Evolutionary conservation across 169 alveolate species (phyloP).

Genomic region (Plasmodium knowlesi): DNA sequence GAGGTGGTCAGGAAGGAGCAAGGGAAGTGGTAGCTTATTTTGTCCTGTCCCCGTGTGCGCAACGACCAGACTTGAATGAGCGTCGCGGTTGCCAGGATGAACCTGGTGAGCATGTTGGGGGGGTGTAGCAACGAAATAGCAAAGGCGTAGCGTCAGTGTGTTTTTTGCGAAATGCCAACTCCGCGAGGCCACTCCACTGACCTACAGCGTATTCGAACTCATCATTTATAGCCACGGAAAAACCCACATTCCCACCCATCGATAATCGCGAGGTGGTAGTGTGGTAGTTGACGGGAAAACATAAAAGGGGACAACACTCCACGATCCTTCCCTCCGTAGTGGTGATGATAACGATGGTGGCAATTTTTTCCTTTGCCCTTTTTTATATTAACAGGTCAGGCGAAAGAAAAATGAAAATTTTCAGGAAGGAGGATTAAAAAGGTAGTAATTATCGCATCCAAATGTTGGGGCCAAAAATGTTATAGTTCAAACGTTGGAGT

Average conservation of each 20-base stretch:
- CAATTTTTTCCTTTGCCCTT: not conserved
- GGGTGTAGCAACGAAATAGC: not conserved
- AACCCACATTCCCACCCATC: not conserved
- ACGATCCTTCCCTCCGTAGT: not conserved
- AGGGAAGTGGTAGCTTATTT: not conserved
- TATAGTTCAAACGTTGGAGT: too few species aligned
- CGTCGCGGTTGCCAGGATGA: not conserved
- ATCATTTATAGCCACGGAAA: not conserved
- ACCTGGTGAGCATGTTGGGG: not conserved
- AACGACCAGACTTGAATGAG: not conserved
- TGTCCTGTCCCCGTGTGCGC: not conserved
- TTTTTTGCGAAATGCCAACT: not conserved
- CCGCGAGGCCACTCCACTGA: not conserved
- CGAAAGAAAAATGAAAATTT: not conserved
- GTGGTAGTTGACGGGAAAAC: not conserved
- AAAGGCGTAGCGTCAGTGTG: not conserved
- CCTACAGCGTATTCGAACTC: not conserved
- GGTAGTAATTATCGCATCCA: not conserved
- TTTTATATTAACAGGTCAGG: not conserved
- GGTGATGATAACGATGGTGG: not conserved
- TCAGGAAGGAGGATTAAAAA: not conserved
- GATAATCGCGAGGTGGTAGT: not conserved
- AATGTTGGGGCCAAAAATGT: too few species aligned
- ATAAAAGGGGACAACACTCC: not conserved
- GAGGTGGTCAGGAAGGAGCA: not conserved